A percentile compares a stretch with the other conserved stretches of the same genome.
phyloP scores from a whole-genome alignment of 2,329 filamentous ascomycete species.

The Ceratocystis papillata region DNA sequence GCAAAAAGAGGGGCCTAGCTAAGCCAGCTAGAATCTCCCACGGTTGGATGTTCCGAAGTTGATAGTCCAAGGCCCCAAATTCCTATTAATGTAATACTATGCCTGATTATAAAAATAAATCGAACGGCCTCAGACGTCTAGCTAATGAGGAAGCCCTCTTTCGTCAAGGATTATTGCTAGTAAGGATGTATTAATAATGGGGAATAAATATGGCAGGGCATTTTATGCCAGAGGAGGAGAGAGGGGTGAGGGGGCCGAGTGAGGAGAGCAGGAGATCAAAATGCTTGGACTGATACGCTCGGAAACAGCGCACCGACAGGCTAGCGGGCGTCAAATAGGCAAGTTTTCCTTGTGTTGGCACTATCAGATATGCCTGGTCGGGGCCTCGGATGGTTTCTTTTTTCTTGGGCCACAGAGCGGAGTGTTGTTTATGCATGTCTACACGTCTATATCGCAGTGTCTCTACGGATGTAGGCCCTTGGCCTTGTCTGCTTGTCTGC shows the following conservation, averaged over 20 bases:
- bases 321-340: constrained; percentile 3
- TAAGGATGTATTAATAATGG: background rate
- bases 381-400: background rate
- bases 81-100: background rate
- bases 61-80: background rate
- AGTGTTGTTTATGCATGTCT: too few species aligned
- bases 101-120: constrained; percentile 10
- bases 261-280: background rate
- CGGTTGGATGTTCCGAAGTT: constrained; percentile 13
- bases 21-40: background rate
- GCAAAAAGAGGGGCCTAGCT: background rate
- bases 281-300: constrained; percentile 2
- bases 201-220: background rate
- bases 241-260: background rate
- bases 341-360: background rate
- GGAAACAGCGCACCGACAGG: constrained; percentile 10
- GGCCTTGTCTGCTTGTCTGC: too few species aligned
- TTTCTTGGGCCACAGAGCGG: too few species aligned
- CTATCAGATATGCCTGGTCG: background rate
- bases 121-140: background rate
- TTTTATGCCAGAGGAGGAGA: background rate
- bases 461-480: too few species aligned
- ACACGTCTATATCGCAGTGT: too few species aligned
- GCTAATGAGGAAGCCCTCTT: too few species aligned
- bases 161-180: too few species aligned